Percentiles rank a stretch among this genome's conserved stretches.
Conservation (phyloP, 129 eudicot genomes). For the Cynara cardunculus region DNA sequence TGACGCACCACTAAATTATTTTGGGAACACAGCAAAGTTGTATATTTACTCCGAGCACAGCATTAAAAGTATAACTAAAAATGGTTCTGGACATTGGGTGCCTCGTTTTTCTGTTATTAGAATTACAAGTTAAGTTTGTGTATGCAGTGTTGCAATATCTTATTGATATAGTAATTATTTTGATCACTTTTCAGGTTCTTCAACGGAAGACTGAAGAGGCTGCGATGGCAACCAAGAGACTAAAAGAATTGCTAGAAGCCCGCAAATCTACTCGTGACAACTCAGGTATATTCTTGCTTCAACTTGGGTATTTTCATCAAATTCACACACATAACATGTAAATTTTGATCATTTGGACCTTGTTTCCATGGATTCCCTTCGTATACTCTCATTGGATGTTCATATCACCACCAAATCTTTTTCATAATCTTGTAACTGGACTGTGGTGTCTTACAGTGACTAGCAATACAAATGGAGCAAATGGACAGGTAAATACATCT, state of each 20-base stretch:
- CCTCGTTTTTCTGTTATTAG: not conserved
- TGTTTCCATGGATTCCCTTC: not conserved
- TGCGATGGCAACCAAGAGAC: constrained; percentile 96
- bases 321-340: not conserved
- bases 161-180: not conserved
- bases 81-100: too few relatives aligned
- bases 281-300: constrained; percentile 46
- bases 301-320: not conserved
- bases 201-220: constrained; percentile 99
- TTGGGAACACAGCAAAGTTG: too few relatives aligned
- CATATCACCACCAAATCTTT: not conserved
- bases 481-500: constrained; percentile 67
- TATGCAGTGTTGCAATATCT: not conserved
- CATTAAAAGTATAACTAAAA: too few relatives aligned
- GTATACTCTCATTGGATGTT: not conserved
- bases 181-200: constrained; percentile 66
- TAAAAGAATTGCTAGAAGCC: constrained; percentile 91
- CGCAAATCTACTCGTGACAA: constrained; percentile 90
- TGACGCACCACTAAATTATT: too few relatives aligned
- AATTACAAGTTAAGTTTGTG: not conserved
- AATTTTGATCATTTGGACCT: not conserved
- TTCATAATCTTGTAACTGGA: constrained; percentile 14
- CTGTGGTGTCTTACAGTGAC: constrained; percentile 38
- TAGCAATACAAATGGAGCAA: constrained; percentile 74
- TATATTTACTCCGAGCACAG: too few relatives aligned